Evolutionary conservation across 371 early-diverging fungal genomes (phyloP).

Genomic region (Mortierella sp.): DNA sequence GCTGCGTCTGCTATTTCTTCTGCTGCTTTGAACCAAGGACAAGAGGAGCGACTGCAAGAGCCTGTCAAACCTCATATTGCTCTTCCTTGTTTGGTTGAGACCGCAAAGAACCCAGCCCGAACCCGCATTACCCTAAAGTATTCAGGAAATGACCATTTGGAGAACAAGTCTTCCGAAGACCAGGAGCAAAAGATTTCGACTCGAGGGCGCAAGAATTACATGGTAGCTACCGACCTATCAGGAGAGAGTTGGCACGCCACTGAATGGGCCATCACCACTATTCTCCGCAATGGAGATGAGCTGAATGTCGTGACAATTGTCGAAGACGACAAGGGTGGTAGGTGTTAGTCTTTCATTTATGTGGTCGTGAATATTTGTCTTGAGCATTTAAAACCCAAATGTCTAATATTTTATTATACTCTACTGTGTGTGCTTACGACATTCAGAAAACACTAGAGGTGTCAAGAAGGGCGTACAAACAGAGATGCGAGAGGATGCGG

Average conservation of each 20-base stretch:
- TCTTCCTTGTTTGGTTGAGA: slow-evolving; percentile 49
- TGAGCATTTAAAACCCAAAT: neutral
- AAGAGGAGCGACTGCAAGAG: slow-evolving; percentile 45
- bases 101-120: slow-evolving; percentile 49
- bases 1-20: neutral
- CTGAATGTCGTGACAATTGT: slow-evolving; percentile 68
- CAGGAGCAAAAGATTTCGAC: slow-evolving; percentile 56
- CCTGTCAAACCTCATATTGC: slow-evolving; percentile 54
- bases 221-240: slow-evolving; percentile 47
- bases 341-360: slow-evolving; percentile 9
- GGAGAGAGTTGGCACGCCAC: slow-evolving; percentile 53
- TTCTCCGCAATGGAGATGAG: slow-evolving; percentile 69
- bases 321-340: slow-evolving; percentile 61
- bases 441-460: slow-evolving; percentile 61
- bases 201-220: slow-evolving; percentile 56
- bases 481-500: slow-evolving; percentile 57
- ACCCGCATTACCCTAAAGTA: slow-evolving; percentile 53
- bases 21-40: slow-evolving; percentile 11
- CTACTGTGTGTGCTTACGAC: neutral
- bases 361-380: neutral
- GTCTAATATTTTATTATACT: neutral
- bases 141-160: slow-evolving; percentile 42
- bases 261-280: slow-evolving; percentile 69
- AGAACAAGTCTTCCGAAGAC: slow-evolving; percentile 13
- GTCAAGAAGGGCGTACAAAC: slow-evolving; percentile 48